Evolutionary conservation across 108 stramenopile genomes (phyloP).

Genomic region (Pelagomonas calceolata): DNA sequence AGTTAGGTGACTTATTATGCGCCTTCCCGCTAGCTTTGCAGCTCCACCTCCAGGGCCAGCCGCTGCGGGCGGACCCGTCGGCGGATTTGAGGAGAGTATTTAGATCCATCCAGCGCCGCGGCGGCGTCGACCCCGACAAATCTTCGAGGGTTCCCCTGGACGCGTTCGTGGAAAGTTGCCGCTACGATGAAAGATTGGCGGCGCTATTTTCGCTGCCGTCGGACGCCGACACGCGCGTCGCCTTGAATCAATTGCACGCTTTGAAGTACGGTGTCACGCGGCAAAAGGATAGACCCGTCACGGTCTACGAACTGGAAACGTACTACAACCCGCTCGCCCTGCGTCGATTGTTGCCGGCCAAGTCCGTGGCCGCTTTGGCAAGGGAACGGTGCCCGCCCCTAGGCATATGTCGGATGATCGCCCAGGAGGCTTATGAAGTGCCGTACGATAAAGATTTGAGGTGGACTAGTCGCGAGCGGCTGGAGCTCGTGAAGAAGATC

Average conservation of each 20-base stretch:
- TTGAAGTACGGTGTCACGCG: neutral
- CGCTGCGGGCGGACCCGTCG: neutral
- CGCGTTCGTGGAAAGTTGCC: neutral
- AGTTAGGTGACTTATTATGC: constrained; percentile 22
- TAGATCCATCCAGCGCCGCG: neutral
- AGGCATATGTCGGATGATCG: constrained; percentile 74
- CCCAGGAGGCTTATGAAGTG: constrained; percentile 49
- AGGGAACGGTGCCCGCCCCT: constrained; percentile 32
- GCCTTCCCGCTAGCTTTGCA: constrained; percentile 35
- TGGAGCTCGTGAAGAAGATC: constrained; percentile 45
- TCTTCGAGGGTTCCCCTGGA: neutral
- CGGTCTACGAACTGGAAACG: constrained; percentile 7
- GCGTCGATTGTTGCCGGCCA: constrained; percentile 2
- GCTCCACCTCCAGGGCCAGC: constrained; percentile 19
- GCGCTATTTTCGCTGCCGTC: neutral
- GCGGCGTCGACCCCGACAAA: constrained; percentile 9
- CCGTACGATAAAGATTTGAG: constrained; percentile 53
- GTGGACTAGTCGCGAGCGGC: constrained; percentile 56
- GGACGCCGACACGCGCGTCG: neutral
- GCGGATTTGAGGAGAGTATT: constrained; percentile 1
- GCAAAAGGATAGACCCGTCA: constrained; percentile 11
- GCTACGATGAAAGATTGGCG: too few relatives aligned
- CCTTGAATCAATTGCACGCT: neutral
- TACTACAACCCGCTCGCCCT: neutral
- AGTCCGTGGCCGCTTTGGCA: constrained; percentile 5